These are phyloP conservation scores for Ammopiptanthus mongolicus DNA, from an alignment of 306 rosid genomes.

Conservation along the genomic window DNA sequence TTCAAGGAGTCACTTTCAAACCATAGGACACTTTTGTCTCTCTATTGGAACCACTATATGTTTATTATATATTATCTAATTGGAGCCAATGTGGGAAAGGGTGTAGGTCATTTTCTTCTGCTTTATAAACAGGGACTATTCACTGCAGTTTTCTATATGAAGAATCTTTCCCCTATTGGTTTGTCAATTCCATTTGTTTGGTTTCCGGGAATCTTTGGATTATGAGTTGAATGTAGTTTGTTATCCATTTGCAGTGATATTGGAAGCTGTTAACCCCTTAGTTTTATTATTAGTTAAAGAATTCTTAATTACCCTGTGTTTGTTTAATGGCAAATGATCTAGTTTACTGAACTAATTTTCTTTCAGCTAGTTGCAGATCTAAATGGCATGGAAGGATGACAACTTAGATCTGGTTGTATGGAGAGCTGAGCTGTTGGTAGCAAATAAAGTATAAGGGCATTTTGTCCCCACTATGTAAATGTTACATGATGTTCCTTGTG, in stretches of 20 bases:
- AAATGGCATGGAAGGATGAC: constrained; percentile 23
- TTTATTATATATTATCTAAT: constrained; percentile 5
- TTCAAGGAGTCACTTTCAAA: constrained; percentile 41
- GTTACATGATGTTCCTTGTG: constrained; percentile 25
- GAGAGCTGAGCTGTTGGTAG: constrained; percentile 38
- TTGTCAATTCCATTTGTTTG: constrained; percentile 26
- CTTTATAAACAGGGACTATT: constrained; percentile 19
- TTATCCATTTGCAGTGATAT: constrained; percentile 26
- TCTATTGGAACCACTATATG: constrained; percentile 29
- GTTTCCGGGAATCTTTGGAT: constrained; percentile 30
- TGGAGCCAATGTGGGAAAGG: constrained; percentile 18
- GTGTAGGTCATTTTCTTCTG: constrained; percentile 49
- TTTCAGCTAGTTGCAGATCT: constrained; percentile 40
- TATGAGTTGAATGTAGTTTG: constrained; percentile 15
- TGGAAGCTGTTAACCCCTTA: constrained; percentile 11
- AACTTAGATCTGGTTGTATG: constrained; percentile 28
- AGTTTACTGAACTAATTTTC: constrained; percentile 32
- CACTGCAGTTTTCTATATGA: constrained; percentile 32
- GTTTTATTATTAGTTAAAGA: constrained; percentile 4
- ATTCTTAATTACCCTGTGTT: constrained; percentile 16
- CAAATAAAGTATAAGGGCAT: constrained; percentile 26
- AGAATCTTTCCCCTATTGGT: constrained; percentile 40
- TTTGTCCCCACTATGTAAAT: constrained; percentile 42
- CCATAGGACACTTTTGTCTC: constrained; percentile 40
- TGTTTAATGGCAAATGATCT: constrained; percentile 35